A percentile compares a stretch with the other conserved stretches of the same genome.
Conservation (phyloP, 2,329 filamentous ascomycete species). For the Ophiocordyceps australis region DNA sequence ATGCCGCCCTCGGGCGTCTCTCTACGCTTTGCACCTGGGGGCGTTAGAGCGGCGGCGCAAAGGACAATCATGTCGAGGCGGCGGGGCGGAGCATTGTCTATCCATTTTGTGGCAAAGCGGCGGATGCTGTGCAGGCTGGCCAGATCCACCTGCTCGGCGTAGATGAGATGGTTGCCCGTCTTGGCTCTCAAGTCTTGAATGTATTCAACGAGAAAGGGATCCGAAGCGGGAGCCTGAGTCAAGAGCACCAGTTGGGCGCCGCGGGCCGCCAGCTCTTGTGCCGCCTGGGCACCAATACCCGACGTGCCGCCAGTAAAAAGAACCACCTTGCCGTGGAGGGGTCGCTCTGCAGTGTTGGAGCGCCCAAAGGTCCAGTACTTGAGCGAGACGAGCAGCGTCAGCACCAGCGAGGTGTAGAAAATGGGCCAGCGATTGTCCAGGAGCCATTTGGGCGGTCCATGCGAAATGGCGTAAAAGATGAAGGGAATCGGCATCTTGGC, state of each 20-base stretch:
- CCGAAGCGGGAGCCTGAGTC: constrained; percentile 61
- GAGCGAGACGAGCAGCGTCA: constrained; percentile 21
- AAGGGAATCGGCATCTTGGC: constrained; percentile 34
- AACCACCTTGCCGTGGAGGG: constrained; percentile 86
- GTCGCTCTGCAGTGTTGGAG: constrained; percentile 54
- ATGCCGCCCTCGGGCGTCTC: constrained; percentile 64
- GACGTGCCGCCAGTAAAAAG: constrained; percentile 92
- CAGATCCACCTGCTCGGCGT: constrained; percentile 88
- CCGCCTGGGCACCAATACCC: constrained; percentile 68
- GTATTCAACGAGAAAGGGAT: constrained; percentile 83
- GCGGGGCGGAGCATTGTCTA: constrained; percentile 82
- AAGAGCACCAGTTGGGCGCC: constrained; percentile 86
- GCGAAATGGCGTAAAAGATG: constrained; percentile 22
- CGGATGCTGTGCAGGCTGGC: constrained; percentile 78
- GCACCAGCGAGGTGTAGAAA: constrained; percentile 16
- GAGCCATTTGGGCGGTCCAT: constrained; percentile 31
- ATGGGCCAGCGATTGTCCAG: constrained; percentile 23
- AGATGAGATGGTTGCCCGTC: constrained; percentile 74
- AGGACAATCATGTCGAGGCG: constrained; percentile 82
- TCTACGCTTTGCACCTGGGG: constrained; percentile 38
- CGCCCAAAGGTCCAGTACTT: constrained; percentile 70
- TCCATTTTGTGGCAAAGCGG: constrained; percentile 91
- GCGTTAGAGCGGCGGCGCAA: constrained; percentile 63
- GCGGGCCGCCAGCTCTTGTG: constrained; percentile 54
- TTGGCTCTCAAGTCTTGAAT: constrained; percentile 68